Conservation (phyloP, 768 basidiomycete genomes). For the Trametes meyenii region DNA sequence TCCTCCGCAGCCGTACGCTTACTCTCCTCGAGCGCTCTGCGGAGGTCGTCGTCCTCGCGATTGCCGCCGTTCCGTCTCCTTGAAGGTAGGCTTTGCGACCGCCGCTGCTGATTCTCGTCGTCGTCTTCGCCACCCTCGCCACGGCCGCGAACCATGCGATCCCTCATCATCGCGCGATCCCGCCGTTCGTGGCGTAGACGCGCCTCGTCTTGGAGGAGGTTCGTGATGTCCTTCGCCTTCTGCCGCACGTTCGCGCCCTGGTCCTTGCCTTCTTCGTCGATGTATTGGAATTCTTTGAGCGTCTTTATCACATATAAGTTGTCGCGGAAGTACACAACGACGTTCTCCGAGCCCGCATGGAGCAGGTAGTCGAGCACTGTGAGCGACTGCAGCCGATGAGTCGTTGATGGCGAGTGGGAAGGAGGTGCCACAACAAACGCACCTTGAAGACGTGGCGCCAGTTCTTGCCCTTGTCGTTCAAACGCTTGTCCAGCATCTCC, state of each 20-base stretch:
- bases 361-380: slow-evolving; percentile 95
- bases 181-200: slow-evolving; percentile 86
- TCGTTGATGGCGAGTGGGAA: not conserved
- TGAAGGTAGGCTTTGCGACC: slow-evolving; percentile 35
- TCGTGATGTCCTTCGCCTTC: slow-evolving; percentile 98
- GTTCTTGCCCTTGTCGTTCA: slow-evolving; percentile 99
- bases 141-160: slow-evolving; percentile 82
- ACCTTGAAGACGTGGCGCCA: slow-evolving; percentile 99
- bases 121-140: slow-evolving; percentile 41
- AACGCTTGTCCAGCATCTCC: slow-evolving; percentile 99
- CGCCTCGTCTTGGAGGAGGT: slow-evolving; percentile 82
- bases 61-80: slow-evolving; percentile 28
- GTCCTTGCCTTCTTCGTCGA: slow-evolving; percentile 95
- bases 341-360: slow-evolving; percentile 96
- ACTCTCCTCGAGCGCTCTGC: slow-evolving; percentile 86
- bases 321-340: slow-evolving; percentile 97
- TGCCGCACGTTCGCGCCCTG: slow-evolving; percentile 98
- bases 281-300: slow-evolving; percentile 95
- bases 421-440: slow-evolving; percentile 22
- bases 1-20: slow-evolving; percentile 75
- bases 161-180: slow-evolving; percentile 87
- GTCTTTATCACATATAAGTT: slow-evolving; percentile 99
- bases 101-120: slow-evolving; percentile 50
- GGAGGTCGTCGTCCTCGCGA: slow-evolving; percentile 82
- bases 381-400: slow-evolving; percentile 57